These are phyloP conservation scores for Tephrocybe sp. DNA, from an alignment of 768 basidiomycete genomes.

Conservation along the genomic window DNA sequence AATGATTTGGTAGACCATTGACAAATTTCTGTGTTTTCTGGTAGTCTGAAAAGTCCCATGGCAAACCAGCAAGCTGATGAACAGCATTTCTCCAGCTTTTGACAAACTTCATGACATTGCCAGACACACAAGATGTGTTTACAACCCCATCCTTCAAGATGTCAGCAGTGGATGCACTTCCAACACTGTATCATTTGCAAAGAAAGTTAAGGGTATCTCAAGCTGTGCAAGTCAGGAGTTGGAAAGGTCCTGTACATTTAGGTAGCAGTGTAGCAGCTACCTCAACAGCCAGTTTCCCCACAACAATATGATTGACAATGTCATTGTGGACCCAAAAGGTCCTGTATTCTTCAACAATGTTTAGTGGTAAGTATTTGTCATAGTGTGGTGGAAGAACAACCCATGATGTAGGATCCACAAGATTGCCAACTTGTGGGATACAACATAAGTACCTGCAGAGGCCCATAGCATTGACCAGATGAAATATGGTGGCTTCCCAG, in stretches of 20 bases:
- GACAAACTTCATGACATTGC: not conserved
- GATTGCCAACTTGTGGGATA: no score
- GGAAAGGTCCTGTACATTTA: not conserved
- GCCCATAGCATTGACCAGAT: no score
- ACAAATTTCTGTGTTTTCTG: conserved; percentile 2
- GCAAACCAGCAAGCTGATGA: not conserved
- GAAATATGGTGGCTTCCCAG: no score
- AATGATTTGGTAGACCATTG: not conserved
- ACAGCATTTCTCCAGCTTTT: not conserved
- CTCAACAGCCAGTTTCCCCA: not conserved
- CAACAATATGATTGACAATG: not conserved
- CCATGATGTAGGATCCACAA: not conserved
- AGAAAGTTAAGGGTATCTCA: not conserved
- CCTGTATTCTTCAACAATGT: not conserved
- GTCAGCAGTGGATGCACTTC: not conserved
- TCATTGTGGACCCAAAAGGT: not conserved
- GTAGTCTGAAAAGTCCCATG: conserved; percentile 1
- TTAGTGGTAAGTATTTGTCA: not conserved
- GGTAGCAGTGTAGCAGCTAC: not conserved
- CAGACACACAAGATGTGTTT: not conserved
- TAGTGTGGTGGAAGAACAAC: not conserved
- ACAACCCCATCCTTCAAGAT: not conserved
- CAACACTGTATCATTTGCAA: not conserved
- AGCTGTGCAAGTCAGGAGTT: not conserved
- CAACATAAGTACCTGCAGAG: no score